These are phyloP conservation scores for Nitzschia sp. DNA, from an alignment of 108 stramenopile species.

Conservation along the genomic window DNA sequence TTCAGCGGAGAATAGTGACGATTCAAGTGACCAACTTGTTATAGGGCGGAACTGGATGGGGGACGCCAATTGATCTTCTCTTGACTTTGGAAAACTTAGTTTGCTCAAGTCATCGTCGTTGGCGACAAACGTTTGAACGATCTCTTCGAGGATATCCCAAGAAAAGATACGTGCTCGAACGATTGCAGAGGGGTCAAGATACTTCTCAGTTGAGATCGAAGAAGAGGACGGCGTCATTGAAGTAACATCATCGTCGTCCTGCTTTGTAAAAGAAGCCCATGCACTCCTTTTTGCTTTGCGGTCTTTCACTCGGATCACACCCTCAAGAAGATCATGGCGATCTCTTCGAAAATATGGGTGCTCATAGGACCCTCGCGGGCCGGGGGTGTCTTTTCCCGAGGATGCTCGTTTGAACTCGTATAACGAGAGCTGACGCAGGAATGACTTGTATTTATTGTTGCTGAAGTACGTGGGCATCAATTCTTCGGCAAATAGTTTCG, in stretches of 20 bases:
- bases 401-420: constrained; percentile 30
- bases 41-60: too few species aligned
- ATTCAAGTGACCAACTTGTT: too few species aligned
- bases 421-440: constrained; percentile 57
- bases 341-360: constrained; percentile 3
- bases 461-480: constrained; percentile 39
- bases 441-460: constrained; percentile 52
- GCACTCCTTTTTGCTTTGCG: not conserved
- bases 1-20: too few species aligned
- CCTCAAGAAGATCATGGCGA: not conserved
- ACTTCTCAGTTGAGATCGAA: not conserved
- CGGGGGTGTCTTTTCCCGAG: constrained; percentile 5
- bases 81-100: too few species aligned
- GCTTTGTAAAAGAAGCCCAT: not conserved
- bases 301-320: not conserved
- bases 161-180: not conserved
- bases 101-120: too few species aligned
- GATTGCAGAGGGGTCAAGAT: not conserved
- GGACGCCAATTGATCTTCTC: too few species aligned
- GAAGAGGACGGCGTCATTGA: not conserved
- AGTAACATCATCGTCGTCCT: not conserved
- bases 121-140: constrained; percentile 8
- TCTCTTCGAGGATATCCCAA: constrained; percentile 5
- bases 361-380: constrained; percentile 2
- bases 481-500: constrained; percentile 11